Conservation (phyloP, 495 filamentous ascomycete species). For the Sordaria brevicollis region DNA sequence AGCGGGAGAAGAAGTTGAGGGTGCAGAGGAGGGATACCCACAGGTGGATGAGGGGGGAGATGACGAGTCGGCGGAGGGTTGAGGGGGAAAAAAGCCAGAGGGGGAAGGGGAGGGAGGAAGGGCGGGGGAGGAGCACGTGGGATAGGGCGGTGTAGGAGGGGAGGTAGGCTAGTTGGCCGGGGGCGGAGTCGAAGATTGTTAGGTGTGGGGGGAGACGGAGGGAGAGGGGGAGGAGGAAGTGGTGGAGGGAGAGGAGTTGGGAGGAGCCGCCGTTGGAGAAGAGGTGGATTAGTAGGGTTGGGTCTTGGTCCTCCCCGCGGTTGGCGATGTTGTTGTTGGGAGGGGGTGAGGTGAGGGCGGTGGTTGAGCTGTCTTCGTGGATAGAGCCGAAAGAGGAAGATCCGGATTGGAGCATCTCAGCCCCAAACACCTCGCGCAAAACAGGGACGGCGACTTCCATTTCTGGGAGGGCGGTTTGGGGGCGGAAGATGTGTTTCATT, state of each 20-base stretch:
- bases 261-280: slow-evolving; percentile 36
- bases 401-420: neutral
- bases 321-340: neutral
- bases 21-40: slow-evolving; percentile 13
- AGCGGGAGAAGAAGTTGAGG: neutral
- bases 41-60: slow-evolving; percentile 11
- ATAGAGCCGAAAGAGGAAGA: neutral
- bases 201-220: slow-evolving; percentile 18
- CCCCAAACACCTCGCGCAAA: slow-evolving; percentile 7
- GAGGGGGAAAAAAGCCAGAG: neutral
- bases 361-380: neutral
- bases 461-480: neutral
- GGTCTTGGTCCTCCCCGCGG: slow-evolving; percentile 1
- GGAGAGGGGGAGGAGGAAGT: slow-evolving; percentile 1
- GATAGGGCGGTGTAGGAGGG: slow-evolving; percentile 17
- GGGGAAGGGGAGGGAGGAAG: neutral
- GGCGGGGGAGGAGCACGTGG: neutral
- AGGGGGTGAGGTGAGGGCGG: neutral
- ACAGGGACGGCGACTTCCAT: slow-evolving; percentile 12
- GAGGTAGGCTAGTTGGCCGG: slow-evolving; percentile 22
- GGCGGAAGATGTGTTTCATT: slow-evolving; percentile 17
- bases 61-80: slow-evolving; percentile 3
- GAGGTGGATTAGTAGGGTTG: slow-evolving; percentile 32
- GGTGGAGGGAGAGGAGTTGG: slow-evolving; percentile 17
- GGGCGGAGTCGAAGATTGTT: slow-evolving; percentile 31